Conservation (phyloP, 106 monocot genomes). For the Acorus gramineus region DNA sequence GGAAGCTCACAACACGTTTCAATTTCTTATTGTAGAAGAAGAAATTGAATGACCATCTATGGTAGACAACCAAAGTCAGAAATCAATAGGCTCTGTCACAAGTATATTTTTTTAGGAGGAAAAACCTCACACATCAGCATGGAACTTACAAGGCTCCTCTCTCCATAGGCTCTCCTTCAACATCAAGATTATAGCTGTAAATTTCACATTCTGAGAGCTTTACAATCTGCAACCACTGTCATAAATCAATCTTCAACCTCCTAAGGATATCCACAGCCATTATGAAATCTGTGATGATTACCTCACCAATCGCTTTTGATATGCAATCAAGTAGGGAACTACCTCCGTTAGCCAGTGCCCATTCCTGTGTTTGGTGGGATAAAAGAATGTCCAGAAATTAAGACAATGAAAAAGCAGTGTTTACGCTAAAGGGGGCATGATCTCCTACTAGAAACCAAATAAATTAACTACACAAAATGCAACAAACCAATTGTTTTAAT, state of each 20-base stretch:
- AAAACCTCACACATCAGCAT: background rate
- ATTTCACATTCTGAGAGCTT: slow-evolving; percentile 75
- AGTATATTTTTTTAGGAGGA: too few species aligned
- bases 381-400: too few species aligned
- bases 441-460: background rate
- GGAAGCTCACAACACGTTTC: slow-evolving; percentile 79
- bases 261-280: background rate
- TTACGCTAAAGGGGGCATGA: too few species aligned
- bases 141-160: slow-evolving; percentile 70
- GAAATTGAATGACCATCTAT: slow-evolving; percentile 93
- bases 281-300: slow-evolving; percentile 8
- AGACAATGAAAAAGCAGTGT: too few species aligned
- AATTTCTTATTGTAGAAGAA: slow-evolving; percentile 95
- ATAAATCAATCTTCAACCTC: too few species aligned
- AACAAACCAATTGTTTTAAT: too few species aligned
- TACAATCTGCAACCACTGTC: slow-evolving; percentile 42
- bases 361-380: slow-evolving; percentile 34
- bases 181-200: slow-evolving; percentile 95
- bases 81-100: background rate
- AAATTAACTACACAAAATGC: background rate
- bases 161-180: slow-evolving; percentile 74
- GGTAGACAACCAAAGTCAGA: background rate
- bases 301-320: slow-evolving; percentile 78
- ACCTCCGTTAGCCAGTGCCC: slow-evolving; percentile 43
- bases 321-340: slow-evolving; percentile 64